Conservation (phyloP, 106 monocot species). For the Acanthochlamys bracteata region DNA sequence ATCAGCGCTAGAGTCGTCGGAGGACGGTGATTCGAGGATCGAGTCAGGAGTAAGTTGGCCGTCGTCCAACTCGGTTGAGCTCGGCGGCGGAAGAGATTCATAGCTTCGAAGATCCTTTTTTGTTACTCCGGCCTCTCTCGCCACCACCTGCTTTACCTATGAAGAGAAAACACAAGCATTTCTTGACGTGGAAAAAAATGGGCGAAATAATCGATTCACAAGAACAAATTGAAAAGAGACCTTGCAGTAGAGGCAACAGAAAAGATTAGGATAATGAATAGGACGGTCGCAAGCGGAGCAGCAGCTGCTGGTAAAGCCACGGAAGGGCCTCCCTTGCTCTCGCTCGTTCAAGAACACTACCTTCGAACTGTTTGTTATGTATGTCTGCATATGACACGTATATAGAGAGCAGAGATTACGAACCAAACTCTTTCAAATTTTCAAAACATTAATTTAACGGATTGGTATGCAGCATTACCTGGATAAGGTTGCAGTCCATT, state of each 20-base stretch:
- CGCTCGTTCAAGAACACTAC: conserved; percentile 71
- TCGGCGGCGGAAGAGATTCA: conserved; percentile 46
- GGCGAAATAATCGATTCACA: no score
- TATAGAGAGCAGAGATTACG: neutral
- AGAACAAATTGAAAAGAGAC: conserved; percentile 15
- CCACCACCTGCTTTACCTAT: conserved; percentile 52
- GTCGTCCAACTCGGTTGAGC: conserved; percentile 39
- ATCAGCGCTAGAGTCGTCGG: conserved; percentile 9
- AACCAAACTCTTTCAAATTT: no score
- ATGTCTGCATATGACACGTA: conserved; percentile 23
- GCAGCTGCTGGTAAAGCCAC: conserved; percentile 35
- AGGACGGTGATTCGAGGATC: conserved; percentile 35
- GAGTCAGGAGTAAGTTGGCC: conserved; percentile 59
- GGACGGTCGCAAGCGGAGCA: conserved; percentile 61
- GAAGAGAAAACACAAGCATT: neutral
- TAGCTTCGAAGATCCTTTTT: conserved; percentile 44
- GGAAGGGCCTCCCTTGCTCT: conserved; percentile 43
- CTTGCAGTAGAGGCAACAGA: conserved; percentile 80
- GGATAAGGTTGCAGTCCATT: conserved; percentile 49
- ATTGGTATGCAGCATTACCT: conserved; percentile 21
- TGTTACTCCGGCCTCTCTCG: conserved; percentile 26
- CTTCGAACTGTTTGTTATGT: conserved; percentile 64
- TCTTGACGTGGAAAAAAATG: no score
- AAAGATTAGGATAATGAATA: conserved; percentile 46
- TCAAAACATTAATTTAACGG: neutral